These are phyloP conservation scores for Nematodospora anomalae DNA, from an alignment of 1,139 yeast genomes.

Conservation along the genomic window DNA sequence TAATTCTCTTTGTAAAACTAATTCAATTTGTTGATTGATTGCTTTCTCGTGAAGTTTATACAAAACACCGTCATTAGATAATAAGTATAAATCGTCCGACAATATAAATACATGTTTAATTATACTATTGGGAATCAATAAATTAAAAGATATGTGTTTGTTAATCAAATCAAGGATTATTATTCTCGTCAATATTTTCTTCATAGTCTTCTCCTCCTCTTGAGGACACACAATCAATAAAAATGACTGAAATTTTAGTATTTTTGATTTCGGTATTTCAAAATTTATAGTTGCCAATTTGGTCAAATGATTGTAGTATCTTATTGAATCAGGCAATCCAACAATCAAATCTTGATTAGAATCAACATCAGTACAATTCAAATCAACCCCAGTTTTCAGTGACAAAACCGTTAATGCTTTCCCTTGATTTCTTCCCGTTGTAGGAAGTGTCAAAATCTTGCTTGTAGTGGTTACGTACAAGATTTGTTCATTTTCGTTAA, in stretches of 20 bases:
- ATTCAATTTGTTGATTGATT: constrained; percentile 64
- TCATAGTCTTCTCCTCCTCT: constrained; percentile 26
- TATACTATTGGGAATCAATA: constrained; percentile 64
- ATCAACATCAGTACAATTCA: constrained; percentile 58
- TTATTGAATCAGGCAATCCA: constrained; percentile 52
- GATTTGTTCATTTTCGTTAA: constrained; percentile 44
- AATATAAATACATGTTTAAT: constrained; percentile 52
- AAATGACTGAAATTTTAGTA: constrained; percentile 46
- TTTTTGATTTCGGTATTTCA: constrained; percentile 56
- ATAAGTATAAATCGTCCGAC: constrained; percentile 57
- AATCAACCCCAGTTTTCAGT: constrained; percentile 62
- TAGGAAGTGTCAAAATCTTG: constrained; percentile 68
- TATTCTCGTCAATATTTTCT: constrained; percentile 42
- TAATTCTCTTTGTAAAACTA: constrained; percentile 67
- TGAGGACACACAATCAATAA: constrained; percentile 56
- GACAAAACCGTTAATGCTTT: constrained; percentile 66
- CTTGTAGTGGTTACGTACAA: constrained; percentile 70
- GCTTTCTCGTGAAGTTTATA: constrained; percentile 69
- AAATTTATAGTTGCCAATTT: constrained; percentile 59
- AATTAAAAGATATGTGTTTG: constrained; percentile 69
- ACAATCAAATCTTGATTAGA: constrained; percentile 45
- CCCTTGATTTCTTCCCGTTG: constrained; percentile 76
- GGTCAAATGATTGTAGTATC: constrained; percentile 55
- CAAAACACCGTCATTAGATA: constrained; percentile 76
- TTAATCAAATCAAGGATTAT: constrained; percentile 67